A percentile compares a stretch with the other conserved stretches of the same genome.
Conservation (phyloP, 176 grass and related monocot species). For the Ananas comosus region DNA sequence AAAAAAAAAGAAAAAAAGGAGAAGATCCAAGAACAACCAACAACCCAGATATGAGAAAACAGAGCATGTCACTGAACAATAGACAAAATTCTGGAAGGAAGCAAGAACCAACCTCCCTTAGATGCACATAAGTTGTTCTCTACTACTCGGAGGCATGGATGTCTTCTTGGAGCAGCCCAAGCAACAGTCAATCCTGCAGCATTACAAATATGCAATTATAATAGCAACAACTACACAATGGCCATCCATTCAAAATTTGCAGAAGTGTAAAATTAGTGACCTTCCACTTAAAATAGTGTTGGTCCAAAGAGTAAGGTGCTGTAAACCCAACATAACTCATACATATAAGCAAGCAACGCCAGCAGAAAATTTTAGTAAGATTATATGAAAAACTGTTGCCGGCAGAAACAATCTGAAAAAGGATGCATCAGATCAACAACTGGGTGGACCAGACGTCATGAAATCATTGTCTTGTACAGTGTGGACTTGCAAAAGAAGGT, state of each 20-base stretch:
- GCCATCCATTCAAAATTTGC: too few species aligned
- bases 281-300: neutral
- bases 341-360: neutral
- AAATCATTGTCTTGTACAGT: too few species aligned
- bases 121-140: conserved; percentile 97
- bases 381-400: too few species aligned
- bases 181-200: conserved; percentile 68
- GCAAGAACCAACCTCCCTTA: conserved; percentile 59
- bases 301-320: neutral
- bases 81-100: neutral
- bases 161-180: conserved; percentile 89
- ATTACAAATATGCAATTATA: neutral
- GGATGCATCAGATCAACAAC: too few species aligned
- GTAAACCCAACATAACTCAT: neutral
- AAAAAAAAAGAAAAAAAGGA: too few species aligned
- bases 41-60: neutral
- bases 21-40: too few species aligned
- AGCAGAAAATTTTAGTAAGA: too few species aligned
- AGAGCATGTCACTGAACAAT: neutral
- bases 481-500: too few species aligned
- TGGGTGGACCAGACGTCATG: too few species aligned
- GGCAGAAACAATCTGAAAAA: too few species aligned
- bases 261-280: neutral
- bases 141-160: conserved; percentile 61
- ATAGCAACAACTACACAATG: neutral